Conservation (phyloP, 78 protist species). For the Anaeramoeba ignava region DNA sequence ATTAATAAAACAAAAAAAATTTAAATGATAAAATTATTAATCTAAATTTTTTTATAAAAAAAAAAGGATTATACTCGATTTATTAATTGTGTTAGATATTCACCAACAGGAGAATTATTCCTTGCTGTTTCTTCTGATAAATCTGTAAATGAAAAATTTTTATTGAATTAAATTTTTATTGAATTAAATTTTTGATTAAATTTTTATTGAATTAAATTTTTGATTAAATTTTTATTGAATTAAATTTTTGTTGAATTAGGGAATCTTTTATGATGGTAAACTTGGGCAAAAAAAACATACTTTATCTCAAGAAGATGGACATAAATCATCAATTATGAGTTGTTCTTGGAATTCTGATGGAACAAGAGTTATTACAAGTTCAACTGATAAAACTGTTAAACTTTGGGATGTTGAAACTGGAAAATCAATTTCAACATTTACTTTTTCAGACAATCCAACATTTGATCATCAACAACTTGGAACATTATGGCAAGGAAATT, state of each 20-base stretch:
- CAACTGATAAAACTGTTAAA: neutral
- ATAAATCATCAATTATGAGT: neutral
- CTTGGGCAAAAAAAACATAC: neutral
- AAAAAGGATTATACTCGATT: slow-evolving; percentile 33
- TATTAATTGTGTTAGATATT: slow-evolving; percentile 67
- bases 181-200: too few species aligned
- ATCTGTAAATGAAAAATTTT: neutral
- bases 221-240: neutral
- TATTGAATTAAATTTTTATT: neutral
- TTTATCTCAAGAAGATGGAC: neutral
- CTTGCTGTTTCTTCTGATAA: slow-evolving; percentile 51
- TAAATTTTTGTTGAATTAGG: neutral
- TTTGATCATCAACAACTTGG: neutral
- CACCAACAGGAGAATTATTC: slow-evolving; percentile 50
- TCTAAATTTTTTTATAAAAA: neutral
- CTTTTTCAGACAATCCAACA: neutral
- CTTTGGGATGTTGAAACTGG: neutral
- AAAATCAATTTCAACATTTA: neutral
- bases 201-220: neutral
- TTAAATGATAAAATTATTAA: neutral
- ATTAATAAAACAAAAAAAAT: neutral
- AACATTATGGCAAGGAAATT: neutral
- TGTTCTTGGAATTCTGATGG: neutral
- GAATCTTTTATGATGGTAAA: neutral
- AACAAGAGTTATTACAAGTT: neutral